A percentile compares a stretch with the other conserved stretches of the same genome.
Conservation (phyloP, 306 rosid species). For the Trifolium subterraneum region DNA sequence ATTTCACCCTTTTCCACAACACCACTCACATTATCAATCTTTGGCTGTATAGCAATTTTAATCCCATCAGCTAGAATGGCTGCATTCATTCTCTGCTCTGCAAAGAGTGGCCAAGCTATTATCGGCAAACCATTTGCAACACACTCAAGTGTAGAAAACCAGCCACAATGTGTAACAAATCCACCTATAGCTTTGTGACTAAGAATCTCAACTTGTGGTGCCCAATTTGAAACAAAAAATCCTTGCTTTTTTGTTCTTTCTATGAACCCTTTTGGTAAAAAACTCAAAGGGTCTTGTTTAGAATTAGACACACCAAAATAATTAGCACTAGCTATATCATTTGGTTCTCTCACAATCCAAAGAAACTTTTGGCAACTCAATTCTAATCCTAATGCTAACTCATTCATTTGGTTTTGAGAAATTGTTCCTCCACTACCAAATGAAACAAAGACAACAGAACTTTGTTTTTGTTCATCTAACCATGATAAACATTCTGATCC, state of each 20-base stretch:
- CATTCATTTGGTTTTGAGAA: constrained; percentile 30
- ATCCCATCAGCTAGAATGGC: constrained; percentile 28
- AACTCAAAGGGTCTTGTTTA: constrained; percentile 19
- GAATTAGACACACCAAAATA: constrained; percentile 5
- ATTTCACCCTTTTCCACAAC: constrained; percentile 10
- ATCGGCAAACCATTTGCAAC: constrained; percentile 37
- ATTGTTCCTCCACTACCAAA: constrained; percentile 30
- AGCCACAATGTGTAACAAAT: constrained; percentile 45
- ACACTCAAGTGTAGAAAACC: constrained; percentile 45
- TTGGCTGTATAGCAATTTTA: constrained; percentile 44
- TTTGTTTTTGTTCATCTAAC: constrained; percentile 25
- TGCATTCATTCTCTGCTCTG: constrained; percentile 48
- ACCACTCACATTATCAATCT: constrained; percentile 15
- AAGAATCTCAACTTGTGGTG: constrained; percentile 40
- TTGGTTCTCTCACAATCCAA: constrained; percentile 29
- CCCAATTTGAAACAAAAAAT: constrained; percentile 42
- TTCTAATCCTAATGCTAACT: constrained; percentile 21
- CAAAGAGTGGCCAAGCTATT: constrained; percentile 44
- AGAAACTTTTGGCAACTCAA: constrained; percentile 15
- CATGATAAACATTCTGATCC: constrained; percentile 1
- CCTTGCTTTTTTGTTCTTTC: constrained; percentile 45
- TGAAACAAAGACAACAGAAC: constrained; percentile 20
- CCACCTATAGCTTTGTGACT: constrained; percentile 39
- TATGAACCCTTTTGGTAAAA: constrained; percentile 30
- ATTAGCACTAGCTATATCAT: constrained; percentile 18